Conservation (phyloP, 495 filamentous ascomycete genomes). For the Aspergillus wentii region DNA sequence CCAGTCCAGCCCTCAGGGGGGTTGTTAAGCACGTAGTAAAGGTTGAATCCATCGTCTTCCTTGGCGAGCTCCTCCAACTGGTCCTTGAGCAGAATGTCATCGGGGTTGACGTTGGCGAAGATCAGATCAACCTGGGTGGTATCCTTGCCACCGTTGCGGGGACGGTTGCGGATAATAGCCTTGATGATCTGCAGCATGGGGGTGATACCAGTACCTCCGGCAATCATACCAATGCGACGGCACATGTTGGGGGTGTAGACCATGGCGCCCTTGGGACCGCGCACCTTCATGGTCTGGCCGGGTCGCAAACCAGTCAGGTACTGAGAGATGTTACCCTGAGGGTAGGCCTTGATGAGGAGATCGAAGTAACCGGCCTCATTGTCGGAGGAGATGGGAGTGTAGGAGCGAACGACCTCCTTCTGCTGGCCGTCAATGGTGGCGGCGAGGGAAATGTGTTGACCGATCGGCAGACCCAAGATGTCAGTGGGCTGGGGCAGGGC, state of each 20-base stretch:
- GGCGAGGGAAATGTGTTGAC: conserved; percentile 95
- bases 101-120: conserved; percentile 90
- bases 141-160: conserved; percentile 63
- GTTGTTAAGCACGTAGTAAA: conserved; percentile 96
- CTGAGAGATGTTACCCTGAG: conserved; percentile 91
- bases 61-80: conserved; percentile 75
- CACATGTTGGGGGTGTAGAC: conserved; percentile 95
- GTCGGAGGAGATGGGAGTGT: conserved; percentile 94
- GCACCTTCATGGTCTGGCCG: conserved; percentile 82
- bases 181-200: conserved; percentile 95
- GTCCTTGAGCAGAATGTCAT: conserved; percentile 90
- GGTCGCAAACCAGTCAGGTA: conserved; percentile 77
- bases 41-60: conserved; percentile 72
- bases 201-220: conserved; percentile 95
- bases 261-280: conserved; percentile 94
- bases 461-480: conserved; percentile 94
- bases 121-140: conserved; percentile 86
- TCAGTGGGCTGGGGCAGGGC: conserved; percentile 66
- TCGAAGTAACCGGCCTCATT: conserved; percentile 92
- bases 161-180: conserved; percentile 80
- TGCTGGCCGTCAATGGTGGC: conserved; percentile 68
- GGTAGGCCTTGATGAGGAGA: conserved; percentile 95
- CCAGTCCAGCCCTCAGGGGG: conserved; percentile 86
- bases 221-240: conserved; percentile 93
- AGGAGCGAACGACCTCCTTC: conserved; percentile 91